A percentile compares a stretch with the other conserved stretches of the same genome.
phyloP scores from a whole-genome alignment of 2,329 filamentous ascomycete species.

The Diaporthe nobilis region DNA sequence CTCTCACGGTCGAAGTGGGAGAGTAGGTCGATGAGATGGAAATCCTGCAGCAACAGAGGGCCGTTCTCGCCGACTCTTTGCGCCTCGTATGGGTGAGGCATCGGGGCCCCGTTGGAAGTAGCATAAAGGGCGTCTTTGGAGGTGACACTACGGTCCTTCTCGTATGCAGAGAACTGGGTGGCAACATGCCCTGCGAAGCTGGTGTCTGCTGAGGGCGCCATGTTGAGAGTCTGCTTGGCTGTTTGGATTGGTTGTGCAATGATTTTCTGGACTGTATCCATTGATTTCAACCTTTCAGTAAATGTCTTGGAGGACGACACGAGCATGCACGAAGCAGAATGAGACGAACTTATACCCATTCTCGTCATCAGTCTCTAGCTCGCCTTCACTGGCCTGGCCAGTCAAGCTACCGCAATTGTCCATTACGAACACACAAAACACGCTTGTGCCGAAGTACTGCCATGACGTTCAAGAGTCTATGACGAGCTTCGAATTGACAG shows the following conservation, averaged over 20 bases:
- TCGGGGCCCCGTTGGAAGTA: constrained; percentile 69
- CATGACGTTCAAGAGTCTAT: constrained; percentile 36
- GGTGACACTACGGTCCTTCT: constrained; percentile 55
- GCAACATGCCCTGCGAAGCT: constrained; percentile 56
- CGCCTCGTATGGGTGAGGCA: constrained; percentile 70
- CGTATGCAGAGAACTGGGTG: constrained; percentile 55
- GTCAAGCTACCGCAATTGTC: neutral
- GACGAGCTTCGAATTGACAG: neutral
- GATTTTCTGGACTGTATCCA: constrained; percentile 23
- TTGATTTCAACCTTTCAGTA: neutral
- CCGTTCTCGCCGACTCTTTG: constrained; percentile 71
- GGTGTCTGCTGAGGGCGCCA: constrained; percentile 48
- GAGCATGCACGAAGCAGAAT: neutral
- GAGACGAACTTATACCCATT: neutral
- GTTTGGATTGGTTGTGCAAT: constrained; percentile 32
- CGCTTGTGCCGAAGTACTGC: neutral
- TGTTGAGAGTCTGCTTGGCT: constrained; percentile 31
- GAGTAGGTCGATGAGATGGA: constrained; percentile 73
- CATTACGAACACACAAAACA: neutral
- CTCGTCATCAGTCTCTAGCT: neutral
- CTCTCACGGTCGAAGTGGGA: constrained; percentile 74
- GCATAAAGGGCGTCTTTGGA: constrained; percentile 64
- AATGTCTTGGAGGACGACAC: neutral
- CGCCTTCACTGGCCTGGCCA: neutral
- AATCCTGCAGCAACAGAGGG: constrained; percentile 70